A percentile compares a stretch with the other conserved stretches of the same genome.
These are phyloP conservation scores for Lentithecium fluviatile DNA, from an alignment of 495 filamentous ascomycete genomes.

Conservation along the genomic window DNA sequence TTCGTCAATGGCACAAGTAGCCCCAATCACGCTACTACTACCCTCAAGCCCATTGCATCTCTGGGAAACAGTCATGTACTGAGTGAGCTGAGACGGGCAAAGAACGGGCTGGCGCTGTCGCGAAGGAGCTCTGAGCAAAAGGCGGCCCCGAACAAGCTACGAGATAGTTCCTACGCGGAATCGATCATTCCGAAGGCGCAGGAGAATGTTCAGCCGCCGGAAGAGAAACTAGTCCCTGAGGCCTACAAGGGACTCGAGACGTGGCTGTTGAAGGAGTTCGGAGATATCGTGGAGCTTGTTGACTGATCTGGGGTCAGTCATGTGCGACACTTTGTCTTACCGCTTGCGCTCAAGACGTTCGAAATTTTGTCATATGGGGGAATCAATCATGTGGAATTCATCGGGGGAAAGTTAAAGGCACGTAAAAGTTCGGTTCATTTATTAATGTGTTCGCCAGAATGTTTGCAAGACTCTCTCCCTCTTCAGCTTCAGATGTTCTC, in stretches of 20 bases:
- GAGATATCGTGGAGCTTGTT: constrained; percentile 32
- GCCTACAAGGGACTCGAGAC: constrained; percentile 24
- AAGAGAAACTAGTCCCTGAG: constrained; percentile 10
- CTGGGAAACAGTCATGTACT: background rate
- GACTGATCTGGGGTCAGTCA: constrained; percentile 2
- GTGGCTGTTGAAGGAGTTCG: constrained; percentile 35
- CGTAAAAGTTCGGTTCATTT: no score
- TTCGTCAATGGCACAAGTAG: constrained; percentile 3
- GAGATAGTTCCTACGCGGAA: background rate
- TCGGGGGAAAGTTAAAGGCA: no score
- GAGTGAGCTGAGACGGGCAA: background rate
- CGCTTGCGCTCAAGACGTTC: no score
- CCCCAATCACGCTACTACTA: background rate
- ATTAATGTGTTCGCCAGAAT: no score
- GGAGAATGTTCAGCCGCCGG: background rate
- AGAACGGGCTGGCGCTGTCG: background rate
- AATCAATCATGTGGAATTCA: no score
- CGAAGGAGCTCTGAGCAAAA: background rate
- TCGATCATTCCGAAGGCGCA: background rate
- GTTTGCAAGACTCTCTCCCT: no score
- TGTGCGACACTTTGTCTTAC: no score
- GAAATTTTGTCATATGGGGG: no score
- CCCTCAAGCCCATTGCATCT: background rate
- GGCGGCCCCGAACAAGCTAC: background rate
- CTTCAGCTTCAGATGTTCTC: no score